Percentiles rank a stretch among this genome's conserved stretches.
phyloP scores from a whole-genome alignment of 2,329 filamentous ascomycete genomes.

The Paecilomyces sp. region DNA sequence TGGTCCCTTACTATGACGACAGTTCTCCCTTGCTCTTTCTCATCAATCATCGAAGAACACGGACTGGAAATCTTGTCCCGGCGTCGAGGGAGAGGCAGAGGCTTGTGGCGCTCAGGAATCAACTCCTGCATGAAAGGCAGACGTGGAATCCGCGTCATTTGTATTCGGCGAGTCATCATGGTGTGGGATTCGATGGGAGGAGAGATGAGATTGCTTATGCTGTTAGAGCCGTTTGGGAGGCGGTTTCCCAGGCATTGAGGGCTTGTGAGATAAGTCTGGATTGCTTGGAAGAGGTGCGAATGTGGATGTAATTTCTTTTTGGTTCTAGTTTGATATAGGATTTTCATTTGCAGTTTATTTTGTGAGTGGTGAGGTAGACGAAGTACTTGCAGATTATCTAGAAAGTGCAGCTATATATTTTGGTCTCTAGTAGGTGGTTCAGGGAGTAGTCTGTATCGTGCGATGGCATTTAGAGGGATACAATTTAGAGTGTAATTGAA shows the following conservation, averaged over 20 bases:
- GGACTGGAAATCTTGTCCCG: neutral
- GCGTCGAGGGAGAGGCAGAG: neutral
- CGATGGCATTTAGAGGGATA: neutral
- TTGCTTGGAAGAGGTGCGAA: neutral
- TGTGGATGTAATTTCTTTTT: neutral
- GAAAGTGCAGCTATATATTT: too few species aligned
- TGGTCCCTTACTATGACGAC: slow-evolving; percentile 2
- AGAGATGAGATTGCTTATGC: slow-evolving; percentile 4
- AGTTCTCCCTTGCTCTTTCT: slow-evolving; percentile 3
- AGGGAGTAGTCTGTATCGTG: neutral
- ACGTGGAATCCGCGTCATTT: slow-evolving; percentile 10
- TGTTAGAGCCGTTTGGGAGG: slow-evolving; percentile 10
- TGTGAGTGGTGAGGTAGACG: neutral
- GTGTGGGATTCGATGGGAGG: neutral
- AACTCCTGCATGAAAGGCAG: slow-evolving; percentile 7
- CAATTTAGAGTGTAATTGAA: neutral
- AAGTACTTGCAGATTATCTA: too few species aligned
- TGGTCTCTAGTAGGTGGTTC: too few species aligned
- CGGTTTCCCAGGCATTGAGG: slow-evolving; percentile 5
- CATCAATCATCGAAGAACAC: slow-evolving; percentile 2
- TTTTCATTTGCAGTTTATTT: neutral
- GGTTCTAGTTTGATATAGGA: neutral
- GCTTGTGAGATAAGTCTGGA: slow-evolving; percentile 4
- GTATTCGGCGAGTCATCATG: neutral
- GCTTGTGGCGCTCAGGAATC: slow-evolving; percentile 4